Evolutionary conservation across 2,329 filamentous ascomycete genomes (phyloP), one percentile per base, ranked within the genome.

Genomic region (Ilyonectria sp.): DNA sequence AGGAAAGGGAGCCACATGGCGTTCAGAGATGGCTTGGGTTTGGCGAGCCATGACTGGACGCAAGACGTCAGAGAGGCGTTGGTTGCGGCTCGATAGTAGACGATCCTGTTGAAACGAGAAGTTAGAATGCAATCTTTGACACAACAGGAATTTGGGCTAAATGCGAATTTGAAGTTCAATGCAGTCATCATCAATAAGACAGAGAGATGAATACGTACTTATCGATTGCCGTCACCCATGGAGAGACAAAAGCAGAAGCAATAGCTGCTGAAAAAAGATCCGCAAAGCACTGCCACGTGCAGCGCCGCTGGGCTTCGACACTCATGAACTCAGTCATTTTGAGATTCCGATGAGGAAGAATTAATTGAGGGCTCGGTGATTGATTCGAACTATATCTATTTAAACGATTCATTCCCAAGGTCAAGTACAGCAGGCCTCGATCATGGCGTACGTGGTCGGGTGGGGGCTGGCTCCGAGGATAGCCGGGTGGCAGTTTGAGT

Each of bases 211-310:
- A 9, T 5, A 71, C 73, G 68, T 23, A 75, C 73, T 71, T 73
- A 13, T 75, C 72, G 26, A 75, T 75, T 13, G 73, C 73, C n/a
- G 71, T 72, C 10, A 75, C 73, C 73, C 73, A 75, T 11, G 73
- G 73, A 55, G 73, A 72, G 15, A 75, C 73, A 33, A 75, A 44
- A 21, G 72, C 73, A 58, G 73, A 74, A 23, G 73, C 73, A 9
- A 75, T 66, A 5, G 73, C 70, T 0, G 73, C 73, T 23, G 73
- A 73, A 3, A 67, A 58, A 1, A 75, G 63, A 56, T 75, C 73
- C 23, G 72, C 70, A 56, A 75, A 72, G 55, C 72, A 73, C 56
- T 75, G 69, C 61, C 73, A 66, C 0, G 73, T 75, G 46, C 73
- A 75, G 37, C 64, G 64, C 47, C 73, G 69, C 61, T 75, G 73